These are phyloP conservation scores for Fraxinus dipetala DNA, from an alignment of 305 asterid genomes.

Conservation along the genomic window DNA sequence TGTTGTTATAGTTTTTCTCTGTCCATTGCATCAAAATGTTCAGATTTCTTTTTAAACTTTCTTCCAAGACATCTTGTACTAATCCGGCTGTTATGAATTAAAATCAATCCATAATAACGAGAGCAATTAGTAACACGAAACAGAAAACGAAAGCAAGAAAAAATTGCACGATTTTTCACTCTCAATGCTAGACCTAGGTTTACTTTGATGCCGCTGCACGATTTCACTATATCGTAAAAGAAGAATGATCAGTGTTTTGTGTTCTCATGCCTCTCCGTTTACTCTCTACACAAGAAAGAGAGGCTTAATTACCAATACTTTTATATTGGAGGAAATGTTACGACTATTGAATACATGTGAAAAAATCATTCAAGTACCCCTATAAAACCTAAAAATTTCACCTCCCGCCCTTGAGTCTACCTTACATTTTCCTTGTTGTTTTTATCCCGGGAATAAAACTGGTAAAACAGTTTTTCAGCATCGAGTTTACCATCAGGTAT, in stretches of 20 bases:
- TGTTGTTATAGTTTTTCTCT: background rate
- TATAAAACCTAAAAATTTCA: too few relatives aligned
- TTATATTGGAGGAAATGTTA: background rate
- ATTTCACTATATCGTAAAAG: background rate
- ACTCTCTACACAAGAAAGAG: background rate
- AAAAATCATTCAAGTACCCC: background rate
- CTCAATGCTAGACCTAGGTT: background rate
- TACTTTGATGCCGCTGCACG: background rate
- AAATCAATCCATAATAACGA: background rate
- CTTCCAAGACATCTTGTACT: background rate
- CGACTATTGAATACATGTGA: background rate
- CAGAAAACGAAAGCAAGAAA: background rate
- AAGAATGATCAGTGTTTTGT: background rate
- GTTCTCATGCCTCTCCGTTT: background rate
- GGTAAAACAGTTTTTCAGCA: background rate
- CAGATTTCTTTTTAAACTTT: background rate
- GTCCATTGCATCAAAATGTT: background rate
- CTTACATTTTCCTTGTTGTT: background rate
- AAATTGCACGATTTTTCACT: background rate
- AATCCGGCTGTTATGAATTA: background rate
- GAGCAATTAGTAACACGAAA: background rate
- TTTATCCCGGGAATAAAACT: background rate
- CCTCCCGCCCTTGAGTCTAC: background rate
- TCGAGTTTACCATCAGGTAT: background rate
- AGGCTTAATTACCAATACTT: background rate